A percentile compares a stretch with the other conserved stretches of the same genome.
These are phyloP conservation scores for Dendrobium chrysotoxum DNA, from an alignment of 106 monocot genomes.

Conservation along the genomic window DNA sequence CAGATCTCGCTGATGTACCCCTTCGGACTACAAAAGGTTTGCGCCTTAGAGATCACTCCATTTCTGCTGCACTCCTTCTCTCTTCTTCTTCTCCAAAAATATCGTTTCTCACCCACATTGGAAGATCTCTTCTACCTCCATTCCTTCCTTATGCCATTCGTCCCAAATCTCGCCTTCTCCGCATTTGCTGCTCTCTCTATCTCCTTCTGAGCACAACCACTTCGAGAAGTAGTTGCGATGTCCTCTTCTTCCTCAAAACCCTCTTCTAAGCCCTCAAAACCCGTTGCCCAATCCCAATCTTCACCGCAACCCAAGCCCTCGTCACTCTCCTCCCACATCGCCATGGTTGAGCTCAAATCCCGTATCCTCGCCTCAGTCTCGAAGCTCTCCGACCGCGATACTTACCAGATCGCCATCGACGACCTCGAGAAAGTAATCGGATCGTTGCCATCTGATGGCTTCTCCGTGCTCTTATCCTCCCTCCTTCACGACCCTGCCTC, in stretches of 20 bases:
- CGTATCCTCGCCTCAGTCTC: slow-evolving; percentile 57
- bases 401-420: slow-evolving; percentile 84
- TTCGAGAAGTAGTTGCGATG: background rate
- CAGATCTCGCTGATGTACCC: too few species aligned
- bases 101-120: background rate
- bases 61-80: background rate
- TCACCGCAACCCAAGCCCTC: slow-evolving; percentile 16
- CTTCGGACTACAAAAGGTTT: too few species aligned
- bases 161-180: background rate
- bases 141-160: background rate
- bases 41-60: background rate
- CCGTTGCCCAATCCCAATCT: slow-evolving; percentile 14
- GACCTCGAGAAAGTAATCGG: slow-evolving; percentile 77
- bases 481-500: slow-evolving; percentile 52
- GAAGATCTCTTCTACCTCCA: slow-evolving; percentile 2
- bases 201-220: background rate
- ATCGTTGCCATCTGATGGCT: slow-evolving; percentile 47
- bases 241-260: slow-evolving; percentile 20
- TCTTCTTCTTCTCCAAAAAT: background rate
- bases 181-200: background rate
- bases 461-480: slow-evolving; percentile 54
- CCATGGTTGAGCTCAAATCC: slow-evolving; percentile 89
- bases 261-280: slow-evolving; percentile 31
- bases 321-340: slow-evolving; percentile 39
- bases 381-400: slow-evolving; percentile 97